These are phyloP conservation scores for Mesostigma viride DNA, from an alignment of 139 green algal species.

Conservation along the genomic window DNA sequence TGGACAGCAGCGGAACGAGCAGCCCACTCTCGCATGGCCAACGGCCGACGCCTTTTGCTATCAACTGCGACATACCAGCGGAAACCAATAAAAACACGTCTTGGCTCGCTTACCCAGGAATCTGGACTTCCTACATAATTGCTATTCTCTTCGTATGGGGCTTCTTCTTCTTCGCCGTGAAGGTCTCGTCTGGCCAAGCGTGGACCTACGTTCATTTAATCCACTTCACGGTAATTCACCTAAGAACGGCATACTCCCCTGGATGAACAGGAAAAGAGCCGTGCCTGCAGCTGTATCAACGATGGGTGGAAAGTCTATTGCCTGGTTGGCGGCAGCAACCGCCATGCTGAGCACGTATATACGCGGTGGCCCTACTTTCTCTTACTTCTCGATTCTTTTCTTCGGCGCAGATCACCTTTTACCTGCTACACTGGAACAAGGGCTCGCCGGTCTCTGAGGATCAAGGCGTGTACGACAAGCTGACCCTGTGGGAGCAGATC, in stretches of 20 bases:
- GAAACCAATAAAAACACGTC: slow-evolving; percentile 37
- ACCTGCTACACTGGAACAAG: slow-evolving; percentile 44
- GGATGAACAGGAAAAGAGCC: no score
- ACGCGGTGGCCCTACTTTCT: not conserved
- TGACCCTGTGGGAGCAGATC: slow-evolving; percentile 44
- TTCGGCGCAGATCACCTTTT: slow-evolving; percentile 36
- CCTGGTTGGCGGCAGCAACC: not conserved
- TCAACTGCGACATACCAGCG: no score
- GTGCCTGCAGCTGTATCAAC: no score
- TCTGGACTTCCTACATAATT: slow-evolving; percentile 35
- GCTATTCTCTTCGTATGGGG: slow-evolving; percentile 29
- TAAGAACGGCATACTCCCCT: no score
- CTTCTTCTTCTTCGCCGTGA: slow-evolving; percentile 13
- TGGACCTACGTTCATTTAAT: slow-evolving; percentile 36
- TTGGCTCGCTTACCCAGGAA: slow-evolving; percentile 32
- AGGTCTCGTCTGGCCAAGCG: slow-evolving; percentile 14
- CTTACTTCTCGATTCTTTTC: not conserved
- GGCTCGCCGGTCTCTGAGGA: slow-evolving; percentile 34
- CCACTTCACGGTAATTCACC: slow-evolving; percentile 25
- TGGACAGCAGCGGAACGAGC: no score
- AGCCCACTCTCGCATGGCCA: no score
- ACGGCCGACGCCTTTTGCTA: no score
- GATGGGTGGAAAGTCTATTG: not conserved
- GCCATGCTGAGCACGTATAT: not conserved
- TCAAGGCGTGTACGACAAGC: slow-evolving; percentile 37